These are phyloP conservation scores for Rhododendron molle DNA, from an alignment of 148 eudicot species.

Conservation along the genomic window DNA sequence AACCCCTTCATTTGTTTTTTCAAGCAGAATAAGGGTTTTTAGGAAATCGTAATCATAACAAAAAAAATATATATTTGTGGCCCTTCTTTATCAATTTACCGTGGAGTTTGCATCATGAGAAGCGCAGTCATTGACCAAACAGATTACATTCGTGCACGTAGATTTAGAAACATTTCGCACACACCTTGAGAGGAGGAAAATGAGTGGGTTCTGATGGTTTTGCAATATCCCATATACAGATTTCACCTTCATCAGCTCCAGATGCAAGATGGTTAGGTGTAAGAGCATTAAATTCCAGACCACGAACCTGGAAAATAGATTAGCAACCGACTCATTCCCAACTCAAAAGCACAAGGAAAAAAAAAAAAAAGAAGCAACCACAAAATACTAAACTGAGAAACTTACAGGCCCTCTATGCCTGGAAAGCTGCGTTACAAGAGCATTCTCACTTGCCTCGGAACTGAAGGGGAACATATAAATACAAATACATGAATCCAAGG, in stretches of 20 bases:
- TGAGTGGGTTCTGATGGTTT: conserved; percentile 61
- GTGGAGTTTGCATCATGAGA: neutral
- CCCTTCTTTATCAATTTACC: neutral
- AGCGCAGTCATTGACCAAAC: neutral
- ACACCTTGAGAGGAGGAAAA: conserved; percentile 80
- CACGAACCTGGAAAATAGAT: conserved; percentile 62
- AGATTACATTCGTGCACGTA: neutral
- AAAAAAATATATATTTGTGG: neutral
- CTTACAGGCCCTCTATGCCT: conserved; percentile 86
- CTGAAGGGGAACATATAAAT: conserved; percentile 25
- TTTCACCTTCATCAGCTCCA: conserved; percentile 99
- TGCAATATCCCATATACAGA: conserved; percentile 87
- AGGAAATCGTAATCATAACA: neutral
- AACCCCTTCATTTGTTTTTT: neutral
- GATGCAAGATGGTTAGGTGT: conserved; percentile 78
- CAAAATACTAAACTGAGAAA: conserved; percentile 7
- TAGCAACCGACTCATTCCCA: neutral
- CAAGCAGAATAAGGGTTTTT: neutral
- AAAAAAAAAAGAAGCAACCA: neutral
- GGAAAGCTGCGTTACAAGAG: conserved; percentile 55
- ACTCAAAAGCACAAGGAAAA: neutral
- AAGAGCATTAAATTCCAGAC: conserved; percentile 73
- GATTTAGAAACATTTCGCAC: neutral
- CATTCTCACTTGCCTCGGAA: conserved; percentile 40
- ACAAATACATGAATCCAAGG: neutral